Conservation (phyloP, 176 grass and related monocot genomes). For the Dendrocalamus sinicus region DNA sequence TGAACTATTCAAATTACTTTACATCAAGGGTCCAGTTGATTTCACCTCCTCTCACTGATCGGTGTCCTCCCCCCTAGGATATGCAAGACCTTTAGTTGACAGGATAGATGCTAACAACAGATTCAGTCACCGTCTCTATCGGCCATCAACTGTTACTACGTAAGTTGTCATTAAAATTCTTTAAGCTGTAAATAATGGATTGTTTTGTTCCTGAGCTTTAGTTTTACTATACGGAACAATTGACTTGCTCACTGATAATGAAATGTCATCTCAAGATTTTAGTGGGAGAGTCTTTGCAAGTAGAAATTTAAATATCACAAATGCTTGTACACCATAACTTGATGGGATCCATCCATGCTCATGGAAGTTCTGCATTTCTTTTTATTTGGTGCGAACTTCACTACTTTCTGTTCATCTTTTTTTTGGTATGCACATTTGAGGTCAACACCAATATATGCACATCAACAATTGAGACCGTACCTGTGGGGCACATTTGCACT, state of each 20-base stretch:
- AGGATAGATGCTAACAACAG: slow-evolving; percentile 81
- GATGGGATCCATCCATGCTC: not conserved
- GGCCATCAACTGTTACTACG: slow-evolving; percentile 84
- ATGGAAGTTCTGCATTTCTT: not conserved
- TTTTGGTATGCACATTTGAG: slow-evolving; percentile 18
- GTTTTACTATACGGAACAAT: not conserved
- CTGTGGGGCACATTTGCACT: not conserved
- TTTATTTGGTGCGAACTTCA: slow-evolving; percentile 14
- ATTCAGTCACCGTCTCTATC: slow-evolving; percentile 72
- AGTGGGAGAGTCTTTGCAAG: slow-evolving; percentile 15
- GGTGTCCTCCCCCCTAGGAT: slow-evolving; percentile 55
- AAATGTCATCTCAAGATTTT: not conserved
- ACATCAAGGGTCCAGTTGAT: not conserved
- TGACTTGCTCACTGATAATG: slow-evolving; percentile 16
- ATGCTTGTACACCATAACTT: slow-evolving; percentile 3
- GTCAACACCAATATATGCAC: not conserved
- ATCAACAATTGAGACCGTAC: not conserved
- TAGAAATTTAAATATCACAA: not conserved
- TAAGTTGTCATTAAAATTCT: slow-evolving; percentile 53
- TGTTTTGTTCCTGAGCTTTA: not conserved
- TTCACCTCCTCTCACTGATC: slow-evolving; percentile 13
- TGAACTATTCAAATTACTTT: slow-evolving; percentile 8
- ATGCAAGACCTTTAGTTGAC: slow-evolving; percentile 89
- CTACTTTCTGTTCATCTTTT: not conserved
- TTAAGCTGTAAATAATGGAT: not conserved